These are phyloP conservation scores for Skeletonema potamos DNA, from an alignment of 108 stramenopile species.

Conservation along the genomic window DNA sequence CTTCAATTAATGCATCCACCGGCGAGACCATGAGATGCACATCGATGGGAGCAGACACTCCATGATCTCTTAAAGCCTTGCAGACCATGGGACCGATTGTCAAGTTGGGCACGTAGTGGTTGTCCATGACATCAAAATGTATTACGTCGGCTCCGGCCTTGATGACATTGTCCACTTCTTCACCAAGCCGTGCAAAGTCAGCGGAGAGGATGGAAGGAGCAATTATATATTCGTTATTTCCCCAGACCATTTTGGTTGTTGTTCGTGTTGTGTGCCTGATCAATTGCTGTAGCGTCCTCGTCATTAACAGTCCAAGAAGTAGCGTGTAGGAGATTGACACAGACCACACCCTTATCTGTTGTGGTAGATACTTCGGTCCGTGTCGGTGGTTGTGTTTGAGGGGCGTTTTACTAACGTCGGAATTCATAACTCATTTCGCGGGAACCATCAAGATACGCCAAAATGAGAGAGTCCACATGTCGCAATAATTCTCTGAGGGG, in stretches of 20 bases:
- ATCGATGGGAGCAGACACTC: slow-evolving; percentile 97
- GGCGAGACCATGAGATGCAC: slow-evolving; percentile 98
- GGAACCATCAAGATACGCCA: no score
- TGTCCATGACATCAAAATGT: slow-evolving; percentile 99
- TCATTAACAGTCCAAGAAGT: background rate
- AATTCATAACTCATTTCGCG: no score
- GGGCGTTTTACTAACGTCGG: no score
- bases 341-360: no score
- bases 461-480: no score
- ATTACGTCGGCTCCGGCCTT: slow-evolving; percentile 98
- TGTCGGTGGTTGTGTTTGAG: no score
- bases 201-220: slow-evolving; percentile 99
- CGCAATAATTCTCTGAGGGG: no score
- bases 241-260: slow-evolving; percentile 65
- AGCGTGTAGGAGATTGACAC: no score
- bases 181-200: slow-evolving; percentile 94
- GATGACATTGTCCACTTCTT: slow-evolving; percentile 97
- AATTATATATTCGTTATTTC: slow-evolving; percentile 95
- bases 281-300: slow-evolving; percentile 1
- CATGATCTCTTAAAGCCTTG: slow-evolving; percentile 97
- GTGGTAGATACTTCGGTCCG: no score
- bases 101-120: slow-evolving; percentile 98
- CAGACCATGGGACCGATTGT: slow-evolving; percentile 99
- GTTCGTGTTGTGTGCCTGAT: background rate
- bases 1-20: slow-evolving; percentile 90